Evolutionary conservation across 2,329 filamentous ascomycete species (phyloP).

Genomic region (Domatiomyces globalis): DNA sequence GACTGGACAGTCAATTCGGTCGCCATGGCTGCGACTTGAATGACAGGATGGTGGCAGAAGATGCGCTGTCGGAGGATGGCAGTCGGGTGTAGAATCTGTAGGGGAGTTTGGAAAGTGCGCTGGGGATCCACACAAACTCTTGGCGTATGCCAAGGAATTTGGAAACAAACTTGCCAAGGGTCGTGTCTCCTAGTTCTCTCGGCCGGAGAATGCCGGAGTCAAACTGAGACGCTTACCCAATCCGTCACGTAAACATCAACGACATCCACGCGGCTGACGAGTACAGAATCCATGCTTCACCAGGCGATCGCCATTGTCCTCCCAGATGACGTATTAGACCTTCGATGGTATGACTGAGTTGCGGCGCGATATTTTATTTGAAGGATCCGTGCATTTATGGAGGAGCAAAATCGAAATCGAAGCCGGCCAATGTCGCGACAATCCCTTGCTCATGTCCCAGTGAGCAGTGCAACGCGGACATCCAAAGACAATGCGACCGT

Average conservation of each 20-base stretch:
- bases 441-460: slow-evolving; percentile 52
- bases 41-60: slow-evolving; percentile 18
- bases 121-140: background rate
- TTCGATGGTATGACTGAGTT: background rate
- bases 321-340: background rate
- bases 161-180: background rate
- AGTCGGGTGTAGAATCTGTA: slow-evolving; percentile 5
- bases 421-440: slow-evolving; percentile 33
- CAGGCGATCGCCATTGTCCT: background rate
- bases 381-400: background rate
- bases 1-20: slow-evolving; percentile 99
- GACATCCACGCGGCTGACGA: background rate
- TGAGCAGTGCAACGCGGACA: slow-evolving; percentile 33
- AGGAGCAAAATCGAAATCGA: background rate
- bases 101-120: background rate
- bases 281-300: background rate
- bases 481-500: slow-evolving; percentile 70
- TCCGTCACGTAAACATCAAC: background rate
- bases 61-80: slow-evolving; percentile 17
- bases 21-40: slow-evolving; percentile 58
- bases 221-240: background rate
- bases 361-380: background rate
- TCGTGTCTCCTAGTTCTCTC: background rate
- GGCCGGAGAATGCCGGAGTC: background rate
- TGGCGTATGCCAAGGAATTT: background rate